These are phyloP conservation scores for Tricholoma sp. DNA, from an alignment of 768 basidiomycete species.

Conservation along the genomic window DNA sequence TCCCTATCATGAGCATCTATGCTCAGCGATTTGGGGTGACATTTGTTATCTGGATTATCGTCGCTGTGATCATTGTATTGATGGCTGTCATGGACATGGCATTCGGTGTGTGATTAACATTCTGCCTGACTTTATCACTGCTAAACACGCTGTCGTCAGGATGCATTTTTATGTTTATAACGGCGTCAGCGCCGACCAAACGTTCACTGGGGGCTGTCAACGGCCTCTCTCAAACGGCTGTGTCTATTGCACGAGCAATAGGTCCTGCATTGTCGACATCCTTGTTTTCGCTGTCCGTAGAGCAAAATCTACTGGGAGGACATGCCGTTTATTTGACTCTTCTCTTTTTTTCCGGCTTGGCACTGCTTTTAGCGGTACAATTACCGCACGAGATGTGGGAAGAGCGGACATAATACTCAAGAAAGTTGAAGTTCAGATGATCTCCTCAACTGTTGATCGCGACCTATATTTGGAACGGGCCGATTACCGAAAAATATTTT, in stretches of 20 bases:
- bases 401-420: constrained; percentile 6
- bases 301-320: constrained; percentile 44
- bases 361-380: constrained; percentile 30
- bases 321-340: constrained; percentile 45
- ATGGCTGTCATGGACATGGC: constrained; percentile 37
- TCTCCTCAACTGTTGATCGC: too few species aligned
- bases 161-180: constrained; percentile 49
- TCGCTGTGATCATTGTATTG: constrained; percentile 23
- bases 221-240: constrained; percentile 49
- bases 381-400: constrained; percentile 40
- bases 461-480: not conserved
- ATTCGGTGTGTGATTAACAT: constrained; percentile 28
- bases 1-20: constrained; percentile 39
- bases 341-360: constrained; percentile 27
- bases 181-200: constrained; percentile 46
- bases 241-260: constrained; percentile 44
- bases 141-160: constrained; percentile 27
- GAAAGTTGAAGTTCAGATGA: not conserved
- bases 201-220: constrained; percentile 53
- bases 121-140: constrained; percentile 10
- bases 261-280: constrained; percentile 50
- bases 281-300: constrained; percentile 46
- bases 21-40: constrained; percentile 30
- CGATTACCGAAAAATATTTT: not conserved
- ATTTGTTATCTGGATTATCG: constrained; percentile 30